Conservation (phyloP, 2,329 filamentous ascomycete species). For the Nigrospora sphaerica region DNA sequence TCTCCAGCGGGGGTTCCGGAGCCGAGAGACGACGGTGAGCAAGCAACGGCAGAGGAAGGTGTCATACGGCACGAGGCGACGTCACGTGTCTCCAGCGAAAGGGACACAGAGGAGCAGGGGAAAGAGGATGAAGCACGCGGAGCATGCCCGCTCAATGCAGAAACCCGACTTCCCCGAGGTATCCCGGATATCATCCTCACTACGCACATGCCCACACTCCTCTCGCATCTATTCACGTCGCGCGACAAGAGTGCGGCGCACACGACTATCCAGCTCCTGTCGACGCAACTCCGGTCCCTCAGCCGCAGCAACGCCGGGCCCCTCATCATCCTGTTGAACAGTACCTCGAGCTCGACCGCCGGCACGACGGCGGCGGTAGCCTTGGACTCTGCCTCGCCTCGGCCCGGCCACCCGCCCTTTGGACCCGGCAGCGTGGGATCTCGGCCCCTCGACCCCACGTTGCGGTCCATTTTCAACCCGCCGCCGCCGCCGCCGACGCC, state of each 20-base stretch:
- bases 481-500: constrained; percentile 11
- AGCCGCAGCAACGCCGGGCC: constrained; percentile 34
- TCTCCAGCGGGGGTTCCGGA: too few relatives aligned
- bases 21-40: too few relatives aligned
- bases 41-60: too few relatives aligned
- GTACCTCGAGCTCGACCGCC: neutral
- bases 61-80: too few relatives aligned
- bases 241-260: constrained; percentile 41
- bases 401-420: too few relatives aligned
- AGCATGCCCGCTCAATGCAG: too few relatives aligned
- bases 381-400: neutral
- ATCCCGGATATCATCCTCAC: constrained; percentile 43
- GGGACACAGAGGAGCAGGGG: too few relatives aligned
- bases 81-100: too few relatives aligned
- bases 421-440: too few relatives aligned
- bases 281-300: constrained; percentile 36
- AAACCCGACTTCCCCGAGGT: neutral
- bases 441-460: constrained; percentile 31
- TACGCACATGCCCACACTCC: constrained; percentile 45
- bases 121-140: too few relatives aligned
- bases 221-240: constrained; percentile 44
- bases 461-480: constrained; percentile 43
- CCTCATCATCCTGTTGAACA: constrained; percentile 48
- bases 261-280: constrained; percentile 37
- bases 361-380: neutral